Percentiles rank a stretch among this genome's conserved stretches.
These are phyloP conservation scores for Elsinoe perseae DNA, from an alignment of 2,329 filamentous ascomycete genomes.

Conservation along the genomic window DNA sequence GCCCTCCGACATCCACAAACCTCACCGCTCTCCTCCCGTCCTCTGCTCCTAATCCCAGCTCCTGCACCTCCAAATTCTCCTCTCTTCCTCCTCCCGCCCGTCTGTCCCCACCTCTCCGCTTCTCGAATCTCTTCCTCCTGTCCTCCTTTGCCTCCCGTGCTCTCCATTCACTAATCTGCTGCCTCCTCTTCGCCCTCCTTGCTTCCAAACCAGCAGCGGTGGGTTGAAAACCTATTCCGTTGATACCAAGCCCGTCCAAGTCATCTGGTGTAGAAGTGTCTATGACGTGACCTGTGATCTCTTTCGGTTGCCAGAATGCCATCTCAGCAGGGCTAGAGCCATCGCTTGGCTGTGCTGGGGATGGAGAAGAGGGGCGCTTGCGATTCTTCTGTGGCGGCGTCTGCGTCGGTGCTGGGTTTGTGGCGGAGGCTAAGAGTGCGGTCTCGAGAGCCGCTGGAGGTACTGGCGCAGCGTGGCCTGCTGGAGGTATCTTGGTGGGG, in stretches of 20 bases:
- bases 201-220: slow-evolving; percentile 52
- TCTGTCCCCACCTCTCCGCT: slow-evolving; percentile 31
- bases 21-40: slow-evolving; percentile 12
- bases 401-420: neutral
- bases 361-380: slow-evolving; percentile 1
- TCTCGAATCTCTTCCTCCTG: slow-evolving; percentile 48
- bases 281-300: slow-evolving; percentile 53
- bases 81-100: slow-evolving; percentile 15
- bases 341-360: neutral
- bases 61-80: slow-evolving; percentile 13
- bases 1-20: slow-evolving; percentile 24
- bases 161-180: slow-evolving; percentile 54
- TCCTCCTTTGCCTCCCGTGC: slow-evolving; percentile 52
- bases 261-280: slow-evolving; percentile 45
- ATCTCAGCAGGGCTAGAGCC: slow-evolving; percentile 30
- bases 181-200: slow-evolving; percentile 48
- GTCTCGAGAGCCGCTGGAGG: neutral
- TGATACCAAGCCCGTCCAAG: slow-evolving; percentile 57
- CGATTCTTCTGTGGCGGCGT: neutral
- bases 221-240: slow-evolving; percentile 56
- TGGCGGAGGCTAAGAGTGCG: neutral
- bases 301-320: slow-evolving; percentile 47
- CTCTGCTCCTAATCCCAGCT: slow-evolving; percentile 18
- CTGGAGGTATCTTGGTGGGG: neutral
- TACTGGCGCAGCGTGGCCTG: neutral